These are phyloP conservation scores for Saccharum officinarum DNA, from an alignment of 176 grass and related monocot genomes.

Conservation along the genomic window DNA sequence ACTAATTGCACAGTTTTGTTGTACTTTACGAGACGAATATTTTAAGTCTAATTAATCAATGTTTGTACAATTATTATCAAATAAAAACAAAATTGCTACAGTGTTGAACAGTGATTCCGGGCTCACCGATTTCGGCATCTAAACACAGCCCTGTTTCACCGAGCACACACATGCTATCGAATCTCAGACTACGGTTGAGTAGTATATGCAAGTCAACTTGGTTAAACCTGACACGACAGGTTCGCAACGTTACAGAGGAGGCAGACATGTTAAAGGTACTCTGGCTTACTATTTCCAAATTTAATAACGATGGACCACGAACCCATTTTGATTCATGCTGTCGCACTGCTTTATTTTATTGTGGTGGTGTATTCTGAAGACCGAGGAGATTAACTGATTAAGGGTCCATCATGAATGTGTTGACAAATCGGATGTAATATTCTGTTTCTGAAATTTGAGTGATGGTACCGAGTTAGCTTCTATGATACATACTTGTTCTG, in stretches of 20 bases:
- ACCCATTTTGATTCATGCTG: not conserved
- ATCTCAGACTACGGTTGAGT: not conserved
- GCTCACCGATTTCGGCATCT: too few relatives aligned
- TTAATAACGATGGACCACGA: not conserved
- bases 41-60: too few relatives aligned
- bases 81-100: too few relatives aligned
- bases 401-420: not conserved
- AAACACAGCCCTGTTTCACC: not conserved
- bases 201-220: slow-evolving; percentile 3
- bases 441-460: too few relatives aligned
- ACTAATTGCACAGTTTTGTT: too few relatives aligned
- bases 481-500: too few relatives aligned
- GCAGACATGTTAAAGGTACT: not conserved
- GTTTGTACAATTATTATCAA: too few relatives aligned
- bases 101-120: too few relatives aligned
- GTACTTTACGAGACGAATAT: too few relatives aligned
- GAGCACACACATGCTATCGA: not conserved
- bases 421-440: not conserved
- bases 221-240: not conserved
- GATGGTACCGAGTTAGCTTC: too few relatives aligned
- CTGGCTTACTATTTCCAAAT: too few relatives aligned
- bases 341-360: not conserved
- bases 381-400: too few relatives aligned
- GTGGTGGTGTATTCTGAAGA: not conserved
- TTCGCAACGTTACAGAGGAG: not conserved